A percentile compares a stretch with the other conserved stretches of the same genome.
These are phyloP conservation scores for Anisogramma anomala DNA, from an alignment of 2,329 filamentous ascomycete species.

Conservation along the genomic window DNA sequence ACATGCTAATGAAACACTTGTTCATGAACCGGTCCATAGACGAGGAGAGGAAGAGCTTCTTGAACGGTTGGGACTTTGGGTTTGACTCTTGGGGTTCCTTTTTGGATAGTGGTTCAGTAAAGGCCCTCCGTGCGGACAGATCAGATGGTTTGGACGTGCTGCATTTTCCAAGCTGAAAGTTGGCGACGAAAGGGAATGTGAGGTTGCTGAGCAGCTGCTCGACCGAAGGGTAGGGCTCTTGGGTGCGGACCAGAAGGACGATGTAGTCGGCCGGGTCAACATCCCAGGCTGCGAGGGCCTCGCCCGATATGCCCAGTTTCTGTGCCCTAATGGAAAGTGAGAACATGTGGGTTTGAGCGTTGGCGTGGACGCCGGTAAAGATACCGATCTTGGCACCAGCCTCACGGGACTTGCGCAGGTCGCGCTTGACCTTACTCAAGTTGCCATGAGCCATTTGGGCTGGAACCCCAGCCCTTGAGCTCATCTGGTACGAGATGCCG, in stretches of 20 bases:
- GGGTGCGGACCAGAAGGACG: constrained; percentile 58
- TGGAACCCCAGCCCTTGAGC: not conserved
- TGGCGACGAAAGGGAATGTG: constrained; percentile 26
- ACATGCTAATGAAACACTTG: constrained; percentile 48
- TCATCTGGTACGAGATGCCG: constrained; percentile 17
- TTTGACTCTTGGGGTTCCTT: no score
- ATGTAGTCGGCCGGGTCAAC: constrained; percentile 56
- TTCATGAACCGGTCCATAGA: constrained; percentile 60
- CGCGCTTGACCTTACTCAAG: constrained; percentile 37
- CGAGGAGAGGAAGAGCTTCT: constrained; percentile 57
- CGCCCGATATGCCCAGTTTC: constrained; percentile 61
- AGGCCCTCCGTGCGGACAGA: constrained; percentile 26
- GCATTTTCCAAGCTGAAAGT: constrained; percentile 60
- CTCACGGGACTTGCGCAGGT: constrained; percentile 48
- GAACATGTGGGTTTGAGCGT: constrained; percentile 36
- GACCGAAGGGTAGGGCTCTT: constrained; percentile 47
- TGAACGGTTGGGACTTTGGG: constrained; percentile 31
- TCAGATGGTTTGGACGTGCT: constrained; percentile 58
- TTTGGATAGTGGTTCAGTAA: no score
- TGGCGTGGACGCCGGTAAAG: constrained; percentile 34
- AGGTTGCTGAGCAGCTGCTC: constrained; percentile 38
- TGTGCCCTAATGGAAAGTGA: constrained; percentile 58
- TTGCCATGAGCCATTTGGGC: constrained; percentile 7
- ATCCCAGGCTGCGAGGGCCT: constrained; percentile 68
- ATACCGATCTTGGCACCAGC: constrained; percentile 62